A percentile compares a stretch with the other conserved stretches of the same genome.
These are phyloP conservation scores for Cystobasidium tubakii DNA, from an alignment of 768 basidiomycete genomes.

Conservation along the genomic window DNA sequence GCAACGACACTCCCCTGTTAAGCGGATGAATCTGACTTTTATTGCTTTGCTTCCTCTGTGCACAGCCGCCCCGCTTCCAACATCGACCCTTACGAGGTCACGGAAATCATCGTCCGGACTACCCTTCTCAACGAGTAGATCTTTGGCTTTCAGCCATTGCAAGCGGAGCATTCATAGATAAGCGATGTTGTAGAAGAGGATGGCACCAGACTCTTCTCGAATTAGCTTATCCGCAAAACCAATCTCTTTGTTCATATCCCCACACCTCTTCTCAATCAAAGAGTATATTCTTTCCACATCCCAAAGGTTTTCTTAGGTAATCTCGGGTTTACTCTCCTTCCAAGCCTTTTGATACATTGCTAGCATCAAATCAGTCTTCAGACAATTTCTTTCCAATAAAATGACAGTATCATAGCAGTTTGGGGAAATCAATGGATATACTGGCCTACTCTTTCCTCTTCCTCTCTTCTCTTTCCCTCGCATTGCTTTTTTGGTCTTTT, in stretches of 20 bases:
- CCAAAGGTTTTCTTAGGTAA: no score
- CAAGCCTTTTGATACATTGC: no score
- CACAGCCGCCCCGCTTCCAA: slow-evolving; percentile 86
- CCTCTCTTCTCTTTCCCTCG: background rate
- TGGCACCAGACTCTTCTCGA: background rate
- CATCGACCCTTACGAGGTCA: slow-evolving; percentile 96
- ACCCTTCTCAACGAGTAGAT: slow-evolving; percentile 33
- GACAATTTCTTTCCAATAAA: background rate
- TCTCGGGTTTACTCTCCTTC: no score
- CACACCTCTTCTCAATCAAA: no score
- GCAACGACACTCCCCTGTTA: background rate
- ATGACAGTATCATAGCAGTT: background rate
- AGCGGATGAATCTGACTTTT: slow-evolving; percentile 19
- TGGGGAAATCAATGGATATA: background rate
- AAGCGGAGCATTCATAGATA: background rate
- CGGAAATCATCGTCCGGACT: slow-evolving; percentile 49
- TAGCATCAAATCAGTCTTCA: background rate
- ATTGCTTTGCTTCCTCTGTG: background rate
- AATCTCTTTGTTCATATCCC: no score
- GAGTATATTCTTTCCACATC: no score
- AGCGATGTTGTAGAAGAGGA: background rate
- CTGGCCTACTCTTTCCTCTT: background rate
- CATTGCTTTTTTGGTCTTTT: no score
- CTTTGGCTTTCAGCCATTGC: background rate
- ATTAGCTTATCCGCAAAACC: background rate